Evolutionary conservation across 805 yeast genomes (phyloP).

Genomic region (Candida easanensis): DNA sequence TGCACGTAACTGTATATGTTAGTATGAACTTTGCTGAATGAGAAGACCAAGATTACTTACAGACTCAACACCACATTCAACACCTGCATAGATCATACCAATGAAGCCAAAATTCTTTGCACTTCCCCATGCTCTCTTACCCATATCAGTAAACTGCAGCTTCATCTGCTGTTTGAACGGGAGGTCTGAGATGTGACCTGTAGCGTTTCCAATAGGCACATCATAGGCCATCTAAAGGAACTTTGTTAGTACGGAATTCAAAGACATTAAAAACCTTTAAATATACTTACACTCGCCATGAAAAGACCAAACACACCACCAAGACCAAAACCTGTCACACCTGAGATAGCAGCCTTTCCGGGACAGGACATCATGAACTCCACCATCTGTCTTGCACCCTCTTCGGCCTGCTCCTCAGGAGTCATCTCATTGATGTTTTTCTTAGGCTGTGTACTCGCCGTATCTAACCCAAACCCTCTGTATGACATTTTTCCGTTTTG

Average conservation of each 20-base stretch:
- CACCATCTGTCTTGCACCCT: slow-evolving; percentile 82
- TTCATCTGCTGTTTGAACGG: slow-evolving; percentile 94
- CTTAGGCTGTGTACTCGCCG: slow-evolving; percentile 36
- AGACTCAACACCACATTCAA: slow-evolving; percentile 86
- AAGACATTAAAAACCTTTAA: too few species aligned
- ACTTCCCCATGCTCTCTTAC: slow-evolving; percentile 76
- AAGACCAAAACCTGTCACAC: slow-evolving; percentile 88
- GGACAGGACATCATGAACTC: slow-evolving; percentile 90
- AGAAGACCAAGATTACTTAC: slow-evolving; percentile 22
- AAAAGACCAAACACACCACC: slow-evolving; percentile 96
- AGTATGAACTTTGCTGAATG: background rate
- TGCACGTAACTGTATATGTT: slow-evolving; percentile 47
- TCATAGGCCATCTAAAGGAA: slow-evolving; percentile 64
- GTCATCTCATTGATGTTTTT: slow-evolving; percentile 69
- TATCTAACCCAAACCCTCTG: slow-evolving; percentile 41
- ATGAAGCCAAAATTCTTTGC: slow-evolving; percentile 94
- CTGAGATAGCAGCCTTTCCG: slow-evolving; percentile 88
- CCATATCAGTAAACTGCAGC: slow-evolving; percentile 89
- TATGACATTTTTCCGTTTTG: slow-evolving; percentile 40
- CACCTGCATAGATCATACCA: slow-evolving; percentile 88
- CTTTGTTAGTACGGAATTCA: slow-evolving; percentile 3
- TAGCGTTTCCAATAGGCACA: slow-evolving; percentile 63
- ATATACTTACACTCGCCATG: slow-evolving; percentile 57
- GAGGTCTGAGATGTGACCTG: slow-evolving; percentile 66
- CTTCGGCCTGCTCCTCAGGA: slow-evolving; percentile 89